Evolutionary conservation across 352 stramenopile genomes (phyloP), one percentile per base, ranked within the genome.

Genomic region (Peronospora belbahrii): DNA sequence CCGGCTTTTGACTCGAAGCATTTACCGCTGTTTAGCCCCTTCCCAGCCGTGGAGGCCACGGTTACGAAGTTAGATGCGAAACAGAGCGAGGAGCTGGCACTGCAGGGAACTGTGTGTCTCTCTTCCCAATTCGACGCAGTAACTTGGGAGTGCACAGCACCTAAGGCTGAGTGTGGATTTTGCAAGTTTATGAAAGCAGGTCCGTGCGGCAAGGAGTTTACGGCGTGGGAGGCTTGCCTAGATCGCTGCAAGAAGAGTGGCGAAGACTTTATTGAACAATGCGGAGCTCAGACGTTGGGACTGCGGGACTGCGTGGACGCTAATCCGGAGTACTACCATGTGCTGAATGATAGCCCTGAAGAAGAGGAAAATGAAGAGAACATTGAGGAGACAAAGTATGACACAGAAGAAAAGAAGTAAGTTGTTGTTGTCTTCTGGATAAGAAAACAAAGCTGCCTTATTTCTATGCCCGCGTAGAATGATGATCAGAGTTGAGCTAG

Each of bases 161-260:
- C 52, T n/a, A 90, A 94, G 55, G 62, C 78, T 24, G 83, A 94
- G 63, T 94, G 83, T 47, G 82, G 81, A 45, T 94, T 91, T 49
- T 94, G 83, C 61, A 88, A 90, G 60, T 94, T 94, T 58, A 94
- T 94, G 81, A 92, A 93, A 64, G 80, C 78, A 17, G 83, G 83
- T 0, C 83, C 83, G 39, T 94, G 83, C 47, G 82, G 79, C 35
- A 58, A 58, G 22, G 61, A 87, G 56, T 94, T 94, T 54, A 76
- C 68, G 30, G 66, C 74, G 22, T 94, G 83, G 83, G 80, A 94
- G 55, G 62, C 72, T 25, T 94, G 83, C 61, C 64, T 94, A 7
- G 73, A 92, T 52, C 47, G 46, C 10, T 83, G 71, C 67, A 92
- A 92, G 62, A 65, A 74, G 52, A 65, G 55, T 20, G 74, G 79